Evolutionary conservation across 1,139 yeast species (phyloP), one percentile per base, ranked within the genome.

Genomic region (Protomyces inouyei): DNA sequence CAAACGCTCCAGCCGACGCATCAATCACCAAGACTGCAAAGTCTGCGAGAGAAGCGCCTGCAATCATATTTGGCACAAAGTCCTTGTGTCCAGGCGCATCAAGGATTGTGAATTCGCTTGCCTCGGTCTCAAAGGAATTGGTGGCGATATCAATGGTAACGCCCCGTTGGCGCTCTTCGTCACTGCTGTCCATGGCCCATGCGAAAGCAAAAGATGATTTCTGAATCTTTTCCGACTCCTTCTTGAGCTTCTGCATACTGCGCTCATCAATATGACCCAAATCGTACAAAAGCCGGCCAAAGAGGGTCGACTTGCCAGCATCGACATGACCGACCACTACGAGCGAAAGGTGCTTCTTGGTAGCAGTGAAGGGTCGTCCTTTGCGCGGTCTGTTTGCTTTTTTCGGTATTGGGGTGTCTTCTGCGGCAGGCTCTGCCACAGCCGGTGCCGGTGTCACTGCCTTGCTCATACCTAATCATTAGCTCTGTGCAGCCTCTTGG

Each of bases 81-180:
- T 93, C 97, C 74, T 87, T 83, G 78, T 95, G 99, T 3, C 99
- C 99, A 9, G 99, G 99, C 0, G 98, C 97, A 77, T 95, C 99
- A 59, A 95, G 87, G 36, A 96, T 89, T 0, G 96, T 90, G 75
- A 89, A 91, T 63, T 82, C 78, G 0, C 87, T 82, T 1, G 73
- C 75, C 0, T 74, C 71, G 0, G 97, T 89, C 70, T 87, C 92
- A 70, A 95, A 89, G 59, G 83, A 82, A 40, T 95, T 88, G 36
- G 93, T 88, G 70, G 96, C 88, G 40, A 92, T 87, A 71, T 95
- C 98, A 51, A 93, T 89, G 1, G 99, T 95, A 3, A 95, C 97
- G 68, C 99, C 98, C 28, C 80, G 65, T 14, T 54, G 55, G 71
- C 99, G 82, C 76, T 95, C 99, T 74, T 93, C 98, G 0, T 82